Evolutionary conservation across 2,329 filamentous ascomycete genomes (phyloP), one percentile per base, ranked within the genome.

Genomic region (Dendrostoma leiphaemia): DNA sequence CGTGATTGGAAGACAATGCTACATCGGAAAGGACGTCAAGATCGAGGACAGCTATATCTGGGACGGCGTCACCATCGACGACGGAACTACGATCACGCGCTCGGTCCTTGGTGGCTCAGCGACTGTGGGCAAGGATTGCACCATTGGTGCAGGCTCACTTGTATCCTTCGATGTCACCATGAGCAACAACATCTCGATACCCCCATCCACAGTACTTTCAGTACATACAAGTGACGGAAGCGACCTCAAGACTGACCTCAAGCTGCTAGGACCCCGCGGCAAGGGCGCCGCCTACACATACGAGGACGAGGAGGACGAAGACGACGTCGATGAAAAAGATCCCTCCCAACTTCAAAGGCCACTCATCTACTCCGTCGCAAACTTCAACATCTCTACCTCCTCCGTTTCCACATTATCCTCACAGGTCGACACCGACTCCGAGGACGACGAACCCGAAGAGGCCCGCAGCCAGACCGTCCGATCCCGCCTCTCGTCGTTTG

Each of bases 41-140:
- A 84, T 99, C 57, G 81, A 89, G 45, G 81, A 90, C 61, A 88
- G 90, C 21, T 93, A 91, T 63, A 83, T 99, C 59, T 97, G 93
- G 92, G 90, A 97, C 63, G 83, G 91, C 62, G 85, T 84, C 0
- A 81, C 81, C 5, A 83, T 99, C 61, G 88, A 85, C 1, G 90
- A 97, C 65, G 86, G 85, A 19, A 79, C 87, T 15, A 80, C 80
- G 23, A 75, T 99, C 45, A 78, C 81, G 8, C 81, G 84, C 60
- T 86, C 91, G 2, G 84, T 99, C 38, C 75, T 99, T 51, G 94
- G 89, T 4, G 85, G 86, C 63, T 82, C 84, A 44, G 88, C 81
- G 17, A 74, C 80, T 1, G 73, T 99, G 52, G 91, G 91, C 21
- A 86, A 85, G 62, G 80, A 82, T 51, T 89, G 86, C 64, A 81